Conservation (phyloP, 306 rosid species). For the Hippophae tibetana region DNA sequence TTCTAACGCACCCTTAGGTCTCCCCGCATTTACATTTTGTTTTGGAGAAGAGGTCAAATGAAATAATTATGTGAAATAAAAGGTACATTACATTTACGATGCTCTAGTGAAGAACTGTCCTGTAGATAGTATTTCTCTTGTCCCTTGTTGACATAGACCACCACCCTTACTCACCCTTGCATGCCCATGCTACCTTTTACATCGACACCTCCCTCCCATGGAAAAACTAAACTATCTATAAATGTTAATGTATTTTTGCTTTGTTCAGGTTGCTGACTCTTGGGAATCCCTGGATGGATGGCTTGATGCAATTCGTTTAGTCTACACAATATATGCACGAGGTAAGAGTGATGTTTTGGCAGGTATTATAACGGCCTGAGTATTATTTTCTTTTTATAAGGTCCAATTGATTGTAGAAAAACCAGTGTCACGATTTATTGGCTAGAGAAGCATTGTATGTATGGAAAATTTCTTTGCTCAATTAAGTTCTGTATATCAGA, state of each 20-base stretch:
- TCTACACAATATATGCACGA: constrained; percentile 86
- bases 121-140: no score
- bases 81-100: no score
- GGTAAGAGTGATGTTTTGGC: constrained; percentile 86
- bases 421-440: constrained; percentile 11
- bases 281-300: constrained; percentile 97
- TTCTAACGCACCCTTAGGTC: no score
- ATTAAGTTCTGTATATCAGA: constrained; percentile 20
- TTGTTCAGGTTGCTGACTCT: constrained; percentile 77
- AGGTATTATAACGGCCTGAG: constrained; percentile 71
- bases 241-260: background rate
- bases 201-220: no score
- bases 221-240: background rate
- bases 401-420: constrained; percentile 6
- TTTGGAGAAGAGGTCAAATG: no score
- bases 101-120: no score
- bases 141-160: no score
- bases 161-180: no score
- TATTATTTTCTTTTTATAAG: constrained; percentile 7
- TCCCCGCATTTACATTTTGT: no score
- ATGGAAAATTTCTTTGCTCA: constrained; percentile 7
- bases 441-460: constrained; percentile 8
- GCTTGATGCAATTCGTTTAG: constrained; percentile 92
- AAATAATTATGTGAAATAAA: no score
- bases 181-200: no score